phyloP scores from a whole-genome alignment of 202 grass and related monocot species.

The Miscanthus sacchariflorus region DNA sequence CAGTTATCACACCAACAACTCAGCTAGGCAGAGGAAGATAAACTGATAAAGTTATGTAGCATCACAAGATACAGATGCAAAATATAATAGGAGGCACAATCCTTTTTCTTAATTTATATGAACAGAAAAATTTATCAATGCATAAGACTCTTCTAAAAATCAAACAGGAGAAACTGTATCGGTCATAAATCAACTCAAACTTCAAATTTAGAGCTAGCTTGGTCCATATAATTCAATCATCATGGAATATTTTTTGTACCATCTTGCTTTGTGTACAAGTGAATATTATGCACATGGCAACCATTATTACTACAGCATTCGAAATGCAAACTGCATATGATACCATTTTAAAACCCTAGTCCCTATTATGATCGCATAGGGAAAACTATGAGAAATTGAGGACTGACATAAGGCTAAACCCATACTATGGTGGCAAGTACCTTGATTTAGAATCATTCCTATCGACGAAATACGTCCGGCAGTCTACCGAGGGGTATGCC shows the following conservation, averaged over 20 bases:
- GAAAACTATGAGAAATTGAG: constrained; percentile 6
- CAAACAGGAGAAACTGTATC: constrained; percentile 20
- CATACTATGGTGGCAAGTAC: constrained; percentile 48
- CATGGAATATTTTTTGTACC: background rate
- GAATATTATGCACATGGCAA: constrained; percentile 4
- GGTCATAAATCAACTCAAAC: background rate
- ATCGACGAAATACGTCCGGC: no score
- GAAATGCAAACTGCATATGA: constrained; percentile 9
- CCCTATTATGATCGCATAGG: background rate
- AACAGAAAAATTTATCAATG: background rate
- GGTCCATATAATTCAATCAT: background rate
- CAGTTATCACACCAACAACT: background rate
- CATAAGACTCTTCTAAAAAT: constrained; percentile 2
- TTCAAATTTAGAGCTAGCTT: constrained; percentile 11
- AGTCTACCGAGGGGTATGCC: no score
- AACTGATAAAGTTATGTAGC: constrained; percentile 21
- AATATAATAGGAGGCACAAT: background rate
- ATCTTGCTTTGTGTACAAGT: constrained; percentile 4
- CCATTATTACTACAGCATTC: background rate
- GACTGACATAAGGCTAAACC: background rate
- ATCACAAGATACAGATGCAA: background rate
- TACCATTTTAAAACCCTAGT: background rate
- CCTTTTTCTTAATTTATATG: background rate
- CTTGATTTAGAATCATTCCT: constrained; percentile 63
- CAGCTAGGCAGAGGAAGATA: constrained; percentile 1